A percentile compares a stretch with the other conserved stretches of the same genome.
Conservation (phyloP, 75 land plant genomes). For the Adiantum capillusveneris region DNA sequence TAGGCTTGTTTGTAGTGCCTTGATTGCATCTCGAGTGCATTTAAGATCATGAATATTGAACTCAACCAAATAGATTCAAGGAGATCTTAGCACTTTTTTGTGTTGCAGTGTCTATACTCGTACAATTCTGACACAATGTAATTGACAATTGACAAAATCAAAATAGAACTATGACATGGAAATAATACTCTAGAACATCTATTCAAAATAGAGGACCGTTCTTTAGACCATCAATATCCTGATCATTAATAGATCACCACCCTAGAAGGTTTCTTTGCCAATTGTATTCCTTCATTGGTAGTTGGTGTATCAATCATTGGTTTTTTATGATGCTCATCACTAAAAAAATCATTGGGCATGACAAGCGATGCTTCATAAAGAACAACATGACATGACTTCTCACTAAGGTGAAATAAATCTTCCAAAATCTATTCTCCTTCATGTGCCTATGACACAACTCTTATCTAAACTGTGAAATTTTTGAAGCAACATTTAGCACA, state of each 20-base stretch:
- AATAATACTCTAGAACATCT: too few relatives aligned
- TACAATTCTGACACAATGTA: too few relatives aligned
- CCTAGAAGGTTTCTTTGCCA: neutral
- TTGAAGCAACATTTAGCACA: slow-evolving; percentile 74
- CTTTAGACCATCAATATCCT: slow-evolving; percentile 36
- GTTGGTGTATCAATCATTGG: too few relatives aligned
- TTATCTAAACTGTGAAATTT: slow-evolving; percentile 84
- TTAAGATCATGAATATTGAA: too few relatives aligned
- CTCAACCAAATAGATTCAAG: too few relatives aligned
- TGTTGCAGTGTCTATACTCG: too few relatives aligned
- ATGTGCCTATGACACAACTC: slow-evolving; percentile 79
- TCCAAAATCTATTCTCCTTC: slow-evolving; percentile 92
- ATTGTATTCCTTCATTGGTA: slow-evolving; percentile 9
- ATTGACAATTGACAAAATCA: too few relatives aligned
- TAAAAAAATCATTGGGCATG: neutral
- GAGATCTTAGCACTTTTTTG: too few relatives aligned
- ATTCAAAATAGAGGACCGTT: too few relatives aligned
- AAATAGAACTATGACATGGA: too few relatives aligned
- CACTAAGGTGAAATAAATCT: slow-evolving; percentile 81
- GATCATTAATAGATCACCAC: slow-evolving; percentile 8
- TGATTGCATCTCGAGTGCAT: too few relatives aligned
- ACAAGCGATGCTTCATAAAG: slow-evolving; percentile 8
- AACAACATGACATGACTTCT: slow-evolving; percentile 58
- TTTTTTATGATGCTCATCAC: neutral
- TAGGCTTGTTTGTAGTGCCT: too few relatives aligned